Evolutionary conservation across 208 protist species (phyloP).

Genomic region (Entamoeba invadens): DNA sequence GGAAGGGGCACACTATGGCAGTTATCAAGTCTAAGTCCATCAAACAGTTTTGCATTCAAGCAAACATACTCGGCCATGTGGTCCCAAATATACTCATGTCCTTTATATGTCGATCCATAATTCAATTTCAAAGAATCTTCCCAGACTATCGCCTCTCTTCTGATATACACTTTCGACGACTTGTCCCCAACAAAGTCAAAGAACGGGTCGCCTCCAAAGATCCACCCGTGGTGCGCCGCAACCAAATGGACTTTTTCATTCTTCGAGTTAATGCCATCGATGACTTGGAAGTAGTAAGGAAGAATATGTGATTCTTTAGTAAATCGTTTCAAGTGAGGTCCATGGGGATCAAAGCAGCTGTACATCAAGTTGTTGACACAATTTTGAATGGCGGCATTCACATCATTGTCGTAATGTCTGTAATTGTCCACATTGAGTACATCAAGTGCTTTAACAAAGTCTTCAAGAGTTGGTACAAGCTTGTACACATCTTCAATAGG

Average conservation of each 20-base stretch:
- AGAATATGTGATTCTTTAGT: neutral
- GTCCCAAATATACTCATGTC: neutral
- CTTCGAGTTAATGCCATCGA: neutral
- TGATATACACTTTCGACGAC: slow-evolving; percentile 32
- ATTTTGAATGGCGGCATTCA: neutral
- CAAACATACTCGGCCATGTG: slow-evolving; percentile 29
- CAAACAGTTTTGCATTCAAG: slow-evolving; percentile 25
- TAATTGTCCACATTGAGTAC: neutral
- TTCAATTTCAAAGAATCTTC: slow-evolving; percentile 54
- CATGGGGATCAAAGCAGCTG: neutral
- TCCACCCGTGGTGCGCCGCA: slow-evolving; percentile 11
- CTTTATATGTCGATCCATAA: neutral
- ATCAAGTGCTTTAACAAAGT: neutral
- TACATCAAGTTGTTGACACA: neutral
- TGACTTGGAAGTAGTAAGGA: neutral
- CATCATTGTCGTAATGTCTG: neutral
- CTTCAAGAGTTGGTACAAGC: neutral
- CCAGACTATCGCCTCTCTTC: slow-evolving; percentile 53
- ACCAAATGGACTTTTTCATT: neutral
- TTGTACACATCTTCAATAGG: neutral
- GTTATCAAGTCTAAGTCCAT: slow-evolving; percentile 55
- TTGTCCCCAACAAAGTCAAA: slow-evolving; percentile 25
- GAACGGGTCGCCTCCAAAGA: neutral
- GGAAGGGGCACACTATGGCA: slow-evolving; percentile 50
- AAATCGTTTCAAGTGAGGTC: neutral